Evolutionary conservation across 352 stramenopile genomes (phyloP), one percentile per base, ranked within the genome.

Genomic region (Globisporangium polare): DNA sequence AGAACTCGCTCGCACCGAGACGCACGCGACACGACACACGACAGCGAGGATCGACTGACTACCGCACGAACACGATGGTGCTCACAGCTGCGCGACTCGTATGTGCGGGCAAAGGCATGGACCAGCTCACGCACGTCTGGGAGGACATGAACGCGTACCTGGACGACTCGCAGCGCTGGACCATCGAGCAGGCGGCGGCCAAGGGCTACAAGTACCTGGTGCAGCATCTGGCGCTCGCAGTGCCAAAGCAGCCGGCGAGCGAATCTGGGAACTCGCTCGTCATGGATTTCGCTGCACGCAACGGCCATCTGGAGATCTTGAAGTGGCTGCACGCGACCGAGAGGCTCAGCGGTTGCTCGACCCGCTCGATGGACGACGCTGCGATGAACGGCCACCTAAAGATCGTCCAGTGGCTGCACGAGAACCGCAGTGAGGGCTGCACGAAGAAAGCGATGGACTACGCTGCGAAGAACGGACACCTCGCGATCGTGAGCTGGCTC

Each of bases 241-340:
- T 61, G 15, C 59, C 62, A 41, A 55, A 55, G 49, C 49, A 55
- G 27, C 49, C 49, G 18, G 65, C 57, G 62, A 60, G 41, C 47
- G 60, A 72, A 18, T 37, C 70, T 12, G 69, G 72, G 22, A 73
- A 70, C 58, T 76, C 73, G 73, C 71, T 89, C 17, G 78, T 88
- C 31, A 89, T 91, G 79, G 82, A 89, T 57, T 91, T 89, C 57
- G 82, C 82, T 18, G 79, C 79, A 10, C 63, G 71, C 62, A 87
- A 85, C 52, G 82, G 79, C 31, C 77, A 91, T 58, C 43, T 90
- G 18, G 81, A 89, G 66, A 90, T 90, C 61, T 76, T 85, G 55
- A 74, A 58, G 60, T 85, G 74, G 73, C 65, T 85, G 33, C 71
- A 85, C 63, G 71, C 67, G 35, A 81, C 74, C 15, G 55, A 71